Conservation (phyloP, 495 filamentous ascomycete species). For the Neurospora sp. region DNA sequence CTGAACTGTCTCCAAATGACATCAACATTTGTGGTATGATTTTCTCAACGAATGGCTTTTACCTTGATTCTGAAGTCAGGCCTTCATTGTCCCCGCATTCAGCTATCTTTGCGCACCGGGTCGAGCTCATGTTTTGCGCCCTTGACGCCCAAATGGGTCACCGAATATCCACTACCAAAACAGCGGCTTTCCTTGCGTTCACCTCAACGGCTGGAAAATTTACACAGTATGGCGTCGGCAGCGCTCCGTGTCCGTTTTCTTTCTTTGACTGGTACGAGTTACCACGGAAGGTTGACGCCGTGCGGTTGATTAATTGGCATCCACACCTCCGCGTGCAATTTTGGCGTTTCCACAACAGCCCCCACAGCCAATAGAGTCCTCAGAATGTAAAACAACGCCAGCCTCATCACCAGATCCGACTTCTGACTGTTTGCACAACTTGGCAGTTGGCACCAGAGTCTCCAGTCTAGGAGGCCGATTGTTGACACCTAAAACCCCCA, state of each 20-base stretch:
- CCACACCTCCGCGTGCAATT: slow-evolving; percentile 3
- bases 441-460: not conserved
- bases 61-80: not conserved
- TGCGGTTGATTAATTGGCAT: slow-evolving; percentile 4
- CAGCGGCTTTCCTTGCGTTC: not conserved
- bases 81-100: not conserved
- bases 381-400: not conserved
- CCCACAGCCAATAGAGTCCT: not conserved
- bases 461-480: not conserved
- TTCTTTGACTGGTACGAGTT: not conserved
- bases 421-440: not conserved
- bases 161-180: slow-evolving; percentile 5
- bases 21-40: not conserved
- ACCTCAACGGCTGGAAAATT: not conserved
- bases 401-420: not conserved
- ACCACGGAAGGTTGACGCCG: not conserved
- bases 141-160: slow-evolving; percentile 9
- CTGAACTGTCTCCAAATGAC: not conserved
- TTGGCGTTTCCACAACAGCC: not conserved
- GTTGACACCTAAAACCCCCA: not conserved
- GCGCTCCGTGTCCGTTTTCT: not conserved
- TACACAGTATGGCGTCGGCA: not conserved
- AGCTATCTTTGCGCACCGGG: not conserved
- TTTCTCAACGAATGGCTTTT: not conserved
- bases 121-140: not conserved